phyloP scores from a whole-genome alignment of 176 grass and related monocot genomes.

The Bonia amplexicaulis region DNA sequence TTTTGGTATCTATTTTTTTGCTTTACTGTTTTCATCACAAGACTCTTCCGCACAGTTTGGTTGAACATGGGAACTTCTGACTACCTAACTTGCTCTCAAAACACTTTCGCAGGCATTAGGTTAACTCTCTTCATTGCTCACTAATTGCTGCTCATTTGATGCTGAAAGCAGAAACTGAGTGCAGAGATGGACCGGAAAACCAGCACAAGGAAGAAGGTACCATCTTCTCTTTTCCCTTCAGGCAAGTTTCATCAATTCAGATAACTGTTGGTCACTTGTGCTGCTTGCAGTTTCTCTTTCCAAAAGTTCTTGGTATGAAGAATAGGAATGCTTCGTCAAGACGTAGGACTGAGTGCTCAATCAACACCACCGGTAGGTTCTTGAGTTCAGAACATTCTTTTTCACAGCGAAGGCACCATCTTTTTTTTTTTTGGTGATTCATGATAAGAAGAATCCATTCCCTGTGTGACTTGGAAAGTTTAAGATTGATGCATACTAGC shows the following conservation, averaged over 20 bases:
- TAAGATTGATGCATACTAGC: background rate
- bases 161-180: background rate
- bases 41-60: background rate
- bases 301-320: conserved; percentile 2
- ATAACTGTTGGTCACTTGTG: background rate
- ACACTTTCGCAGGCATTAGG: conserved; percentile 8
- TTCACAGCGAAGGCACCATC: background rate
- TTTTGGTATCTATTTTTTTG: background rate
- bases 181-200: conserved; percentile 31
- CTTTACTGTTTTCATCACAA: background rate
- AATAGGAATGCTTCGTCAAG: background rate
- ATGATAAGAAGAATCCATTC: background rate
- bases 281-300: conserved; percentile 21
- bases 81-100: conserved; percentile 12
- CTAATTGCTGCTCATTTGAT: background rate
- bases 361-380: conserved; percentile 24
- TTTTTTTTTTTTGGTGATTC: background rate
- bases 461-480: background rate
- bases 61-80: background rate
- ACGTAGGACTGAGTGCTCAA: background rate
- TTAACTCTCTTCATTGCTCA: background rate
- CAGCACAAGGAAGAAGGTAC: conserved; percentile 42
- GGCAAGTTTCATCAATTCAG: background rate
- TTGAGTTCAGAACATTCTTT: background rate
- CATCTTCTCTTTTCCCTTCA: background rate